A percentile compares a stretch with the other conserved stretches of the same genome.
Conservation (phyloP, 257 asterid species). For the Osmanthus fragrans region DNA sequence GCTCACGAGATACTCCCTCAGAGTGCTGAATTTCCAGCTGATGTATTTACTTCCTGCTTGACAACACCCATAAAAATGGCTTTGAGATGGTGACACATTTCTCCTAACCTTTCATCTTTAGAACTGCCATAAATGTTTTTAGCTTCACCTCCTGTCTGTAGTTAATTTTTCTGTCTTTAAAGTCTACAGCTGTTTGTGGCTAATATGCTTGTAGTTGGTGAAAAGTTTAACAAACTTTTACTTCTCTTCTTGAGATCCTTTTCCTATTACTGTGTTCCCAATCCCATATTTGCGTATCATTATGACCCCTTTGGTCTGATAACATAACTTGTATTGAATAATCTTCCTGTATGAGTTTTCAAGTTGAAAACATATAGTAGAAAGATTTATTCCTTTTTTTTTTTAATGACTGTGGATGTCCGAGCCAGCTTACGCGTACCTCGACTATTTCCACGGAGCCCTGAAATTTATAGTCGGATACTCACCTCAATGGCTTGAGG, state of each 20-base stretch:
- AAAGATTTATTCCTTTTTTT: neutral
- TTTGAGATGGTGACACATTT: constrained; percentile 70
- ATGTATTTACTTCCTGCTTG: constrained; percentile 95
- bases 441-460: too few relatives aligned
- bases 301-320: neutral
- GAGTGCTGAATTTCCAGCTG: constrained; percentile 98
- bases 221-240: neutral
- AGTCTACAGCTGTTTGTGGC: constrained; percentile 16
- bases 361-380: neutral
- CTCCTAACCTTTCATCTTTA: constrained; percentile 16
- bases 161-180: neutral
- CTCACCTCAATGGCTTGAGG: too few relatives aligned
- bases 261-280: neutral
- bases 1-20: constrained; percentile 91
- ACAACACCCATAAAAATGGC: constrained; percentile 98
- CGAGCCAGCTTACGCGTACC: too few relatives aligned
- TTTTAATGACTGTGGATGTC: too few relatives aligned
- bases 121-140: constrained; percentile 11
- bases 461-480: too few relatives aligned
- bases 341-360: neutral
- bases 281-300: neutral
- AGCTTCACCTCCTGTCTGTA: neutral
- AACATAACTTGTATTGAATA: neutral
- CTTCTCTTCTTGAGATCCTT: neutral
- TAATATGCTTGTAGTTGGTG: constrained; percentile 13